Evolutionary conservation across 106 monocot species (phyloP), one percentile per base, ranked within the genome.

Genomic region (Platanthera zijinensis): DNA sequence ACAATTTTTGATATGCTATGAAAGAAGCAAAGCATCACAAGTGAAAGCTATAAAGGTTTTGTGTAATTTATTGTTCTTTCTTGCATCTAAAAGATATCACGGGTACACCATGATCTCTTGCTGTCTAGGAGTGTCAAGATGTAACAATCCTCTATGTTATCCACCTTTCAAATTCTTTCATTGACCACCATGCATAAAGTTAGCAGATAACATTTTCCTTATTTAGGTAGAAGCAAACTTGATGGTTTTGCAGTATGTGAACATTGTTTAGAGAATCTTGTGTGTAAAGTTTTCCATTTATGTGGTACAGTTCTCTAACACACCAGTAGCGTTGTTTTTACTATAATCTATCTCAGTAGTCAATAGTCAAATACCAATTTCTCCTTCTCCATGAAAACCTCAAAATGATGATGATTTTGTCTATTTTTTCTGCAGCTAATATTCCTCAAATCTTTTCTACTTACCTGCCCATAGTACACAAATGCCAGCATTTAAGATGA

Each of bases 401-500:
- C 39, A 39, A 70, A 70, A 18, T 17, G 48, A 17, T 70, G 70
- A 70, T 7, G 15, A 48, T 7, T n/a, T 48, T 17, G 3, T 46
- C 32, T 67, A 61, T 19, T 69, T 69, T 69, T 69, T 69, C 15
- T 69, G 19, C 48, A 70, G 70, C n/a, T 70, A 70, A n/a, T 11
- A 1, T 46, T 69, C 45, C 32, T 45, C 32, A 11, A 70, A 47
- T n/a, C 5, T 10, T 15, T 48, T 48, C 14, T 48, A 8, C 69
- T 3, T 48, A 15, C 0, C 48, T 48, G n/a, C 15, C 17, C 17
- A 18, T 70, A 10, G 25, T 10, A 66, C 7, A 47, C 70, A 70
- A 70, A 70, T 70, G 70, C 70, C 70, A 70, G 70, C 70, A 70
- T 48, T 48, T 46, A 70, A 70, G 48, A 70, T 70, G 70, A 70